Evolutionary conservation across 306 rosid species (phyloP).

Genomic region (Trichosanthes truncata): DNA sequence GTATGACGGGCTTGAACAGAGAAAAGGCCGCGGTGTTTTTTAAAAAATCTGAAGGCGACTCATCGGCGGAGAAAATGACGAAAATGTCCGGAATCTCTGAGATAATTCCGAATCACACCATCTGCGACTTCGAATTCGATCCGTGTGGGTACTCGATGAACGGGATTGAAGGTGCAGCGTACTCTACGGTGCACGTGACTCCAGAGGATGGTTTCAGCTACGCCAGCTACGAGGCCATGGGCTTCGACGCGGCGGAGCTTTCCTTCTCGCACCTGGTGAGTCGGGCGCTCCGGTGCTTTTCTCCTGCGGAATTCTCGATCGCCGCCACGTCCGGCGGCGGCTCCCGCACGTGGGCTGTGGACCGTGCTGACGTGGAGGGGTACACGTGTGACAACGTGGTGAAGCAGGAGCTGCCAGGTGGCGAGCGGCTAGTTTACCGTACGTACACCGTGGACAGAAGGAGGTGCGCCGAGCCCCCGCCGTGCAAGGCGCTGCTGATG

Average conservation of each 20-base stretch:
- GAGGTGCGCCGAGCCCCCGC: slow-evolving; percentile 6
- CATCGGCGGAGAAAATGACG: slow-evolving; percentile 25
- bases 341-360: slow-evolving; percentile 16
- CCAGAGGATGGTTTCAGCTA: slow-evolving; percentile 60
- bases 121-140: slow-evolving; percentile 49
- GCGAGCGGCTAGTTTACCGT: slow-evolving; percentile 27
- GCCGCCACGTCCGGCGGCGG: slow-evolving; percentile 26
- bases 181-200: slow-evolving; percentile 59
- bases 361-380: slow-evolving; percentile 30
- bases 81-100: slow-evolving; percentile 28
- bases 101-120: slow-evolving; percentile 31
- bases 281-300: slow-evolving; percentile 31
- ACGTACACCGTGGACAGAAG: slow-evolving; percentile 8
- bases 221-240: slow-evolving; percentile 48
- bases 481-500: not conserved
- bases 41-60: slow-evolving; percentile 19
- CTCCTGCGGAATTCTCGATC: slow-evolving; percentile 28
- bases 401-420: slow-evolving; percentile 38
- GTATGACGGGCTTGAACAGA: slow-evolving; percentile 47
- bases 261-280: slow-evolving; percentile 9
- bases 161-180: slow-evolving; percentile 40
- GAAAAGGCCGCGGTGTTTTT: slow-evolving; percentile 40
- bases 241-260: slow-evolving; percentile 13
- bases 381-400: slow-evolving; percentile 28
- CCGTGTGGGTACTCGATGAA: slow-evolving; percentile 68